Evolutionary conservation across 2,329 filamentous ascomycete species (phyloP).

Genomic region (Monilinia polystroma): DNA sequence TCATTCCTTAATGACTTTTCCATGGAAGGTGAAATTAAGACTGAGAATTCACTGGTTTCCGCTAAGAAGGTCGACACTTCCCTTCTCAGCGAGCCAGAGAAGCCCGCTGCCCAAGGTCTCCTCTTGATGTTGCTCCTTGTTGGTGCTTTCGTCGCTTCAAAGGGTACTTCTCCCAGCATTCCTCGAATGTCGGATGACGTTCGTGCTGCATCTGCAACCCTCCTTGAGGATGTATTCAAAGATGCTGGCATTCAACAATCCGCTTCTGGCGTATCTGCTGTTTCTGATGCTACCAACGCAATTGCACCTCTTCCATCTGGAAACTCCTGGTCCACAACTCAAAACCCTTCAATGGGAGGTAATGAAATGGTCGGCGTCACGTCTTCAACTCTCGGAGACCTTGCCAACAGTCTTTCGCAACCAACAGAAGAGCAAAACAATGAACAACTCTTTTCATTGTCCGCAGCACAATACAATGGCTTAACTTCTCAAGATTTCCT

Average conservation of each 20-base stretch:
- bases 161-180: constrained; percentile 69
- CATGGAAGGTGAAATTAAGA: constrained; percentile 61
- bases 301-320: constrained; percentile 55
- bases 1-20: constrained; percentile 72
- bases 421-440: constrained; percentile 82
- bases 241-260: constrained; percentile 62
- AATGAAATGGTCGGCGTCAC: constrained; percentile 51
- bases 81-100: constrained; percentile 54
- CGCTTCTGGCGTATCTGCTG: constrained; percentile 43
- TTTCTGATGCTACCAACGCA: constrained; percentile 28
- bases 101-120: constrained; percentile 73
- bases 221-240: constrained; percentile 79
- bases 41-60: constrained; percentile 52
- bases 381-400: constrained; percentile 62
- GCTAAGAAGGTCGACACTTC: constrained; percentile 53
- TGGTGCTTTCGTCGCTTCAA: constrained; percentile 92
- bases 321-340: constrained; percentile 46
- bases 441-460: constrained; percentile 84
- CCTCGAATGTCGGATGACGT: constrained; percentile 79
- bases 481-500: constrained; percentile 75
- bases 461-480: constrained; percentile 83
- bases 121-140: constrained; percentile 95
- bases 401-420: constrained; percentile 67
- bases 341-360: constrained; percentile 45
- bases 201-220: constrained; percentile 71